Base-by-base conservation (phyloP, 1,284 basidiomycete genomes). In the Afroboletus lepidellus region DNA sequence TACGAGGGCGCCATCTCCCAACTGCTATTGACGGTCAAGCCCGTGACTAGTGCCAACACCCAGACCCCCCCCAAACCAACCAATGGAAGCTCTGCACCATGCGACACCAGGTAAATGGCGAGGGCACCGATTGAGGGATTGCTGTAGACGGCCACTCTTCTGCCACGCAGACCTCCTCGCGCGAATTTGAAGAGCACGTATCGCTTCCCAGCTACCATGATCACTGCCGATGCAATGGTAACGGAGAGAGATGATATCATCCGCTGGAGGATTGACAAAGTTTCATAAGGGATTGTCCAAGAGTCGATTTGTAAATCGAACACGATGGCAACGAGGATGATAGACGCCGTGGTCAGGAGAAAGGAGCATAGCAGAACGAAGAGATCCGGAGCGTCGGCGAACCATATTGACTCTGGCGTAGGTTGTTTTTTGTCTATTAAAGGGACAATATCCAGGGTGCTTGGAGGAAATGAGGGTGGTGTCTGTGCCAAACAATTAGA, bases 11-110 rank as follows among this genome's bases (percentile, higher is more conserved):
- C 34, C 43, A 51, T 47, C 39, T 27, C 37, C 52, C 57, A 62
- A 7, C 12, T 41, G 15, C 41, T 25, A n/a, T 50, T 59, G 15
- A 58, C 62, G 2, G 58, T 59, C 51, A 65, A 48, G 15, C 50
- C 29, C 1, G 58, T 50, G 5, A n/a, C n/a, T n/a, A n/a, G n/a
- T n/a, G n/a, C n/a, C n/a, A n/a, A 30, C 8, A 16, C 41, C 60
- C 54, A 64, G 11, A 50, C 41, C 9, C n/a, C 51, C 8, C 16
- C 33, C n/a, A n/a, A n/a, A n/a, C n/a, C n/a, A n/a, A n/a, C n/a
- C 12, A 33, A 16, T 12, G 32, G 32, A 12, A 33, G 16, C 32
- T 33, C 32, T 15, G 15, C 16, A 9, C 58, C 55, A 38, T 15
- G 41, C 12, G 16, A 23, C 1, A 41, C 33, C 46, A 59, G 4